Percentiles rank a stretch among this genome's conserved stretches.
phyloP scores from a whole-genome alignment of 192 early-diverging fungal species.

The Coemansia sp. region DNA sequence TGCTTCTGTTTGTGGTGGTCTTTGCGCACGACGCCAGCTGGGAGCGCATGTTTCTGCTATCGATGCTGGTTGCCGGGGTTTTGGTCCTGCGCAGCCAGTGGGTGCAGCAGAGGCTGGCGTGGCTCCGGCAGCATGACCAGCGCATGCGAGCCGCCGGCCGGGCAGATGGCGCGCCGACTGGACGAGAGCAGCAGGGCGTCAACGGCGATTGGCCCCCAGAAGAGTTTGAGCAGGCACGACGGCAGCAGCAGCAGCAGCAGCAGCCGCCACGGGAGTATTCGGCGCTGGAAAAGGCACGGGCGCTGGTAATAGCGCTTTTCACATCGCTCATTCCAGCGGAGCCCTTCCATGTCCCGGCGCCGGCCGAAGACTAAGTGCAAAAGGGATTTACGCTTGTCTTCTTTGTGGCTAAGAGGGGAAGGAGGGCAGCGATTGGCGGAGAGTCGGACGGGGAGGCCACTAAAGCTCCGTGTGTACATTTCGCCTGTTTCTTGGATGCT shows the following conservation, averaged over 20 bases:
- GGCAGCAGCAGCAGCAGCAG: neutral
- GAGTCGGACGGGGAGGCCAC: no score
- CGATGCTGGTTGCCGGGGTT: constrained; percentile 10
- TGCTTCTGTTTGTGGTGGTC: constrained; percentile 24
- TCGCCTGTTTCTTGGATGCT: no score
- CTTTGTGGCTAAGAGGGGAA: no score
- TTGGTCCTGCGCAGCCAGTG: constrained; percentile 22
- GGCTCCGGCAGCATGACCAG: constrained; percentile 16
- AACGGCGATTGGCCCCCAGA: no score
- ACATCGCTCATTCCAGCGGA: constrained; percentile 48
- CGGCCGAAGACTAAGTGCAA: constrained; percentile 18
- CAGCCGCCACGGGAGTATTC: constrained; percentile 18
- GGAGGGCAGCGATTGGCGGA: no score
- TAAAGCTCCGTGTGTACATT: no score
- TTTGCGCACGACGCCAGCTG: constrained; percentile 1
- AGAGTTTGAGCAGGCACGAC: neutral
- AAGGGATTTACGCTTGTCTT: no score
- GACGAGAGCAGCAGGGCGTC: no score
- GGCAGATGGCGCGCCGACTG: neutral
- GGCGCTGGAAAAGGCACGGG: constrained; percentile 33
- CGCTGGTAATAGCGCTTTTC: constrained; percentile 37
- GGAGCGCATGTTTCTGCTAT: constrained; percentile 25
- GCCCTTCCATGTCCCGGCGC: constrained; percentile 34
- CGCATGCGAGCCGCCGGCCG: neutral
- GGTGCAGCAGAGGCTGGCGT: constrained; percentile 17